A percentile compares a stretch with the other conserved stretches of the same genome.
These are phyloP conservation scores for Fusarium foetens DNA, from an alignment of 2,329 filamentous ascomycete species.

Conservation along the genomic window DNA sequence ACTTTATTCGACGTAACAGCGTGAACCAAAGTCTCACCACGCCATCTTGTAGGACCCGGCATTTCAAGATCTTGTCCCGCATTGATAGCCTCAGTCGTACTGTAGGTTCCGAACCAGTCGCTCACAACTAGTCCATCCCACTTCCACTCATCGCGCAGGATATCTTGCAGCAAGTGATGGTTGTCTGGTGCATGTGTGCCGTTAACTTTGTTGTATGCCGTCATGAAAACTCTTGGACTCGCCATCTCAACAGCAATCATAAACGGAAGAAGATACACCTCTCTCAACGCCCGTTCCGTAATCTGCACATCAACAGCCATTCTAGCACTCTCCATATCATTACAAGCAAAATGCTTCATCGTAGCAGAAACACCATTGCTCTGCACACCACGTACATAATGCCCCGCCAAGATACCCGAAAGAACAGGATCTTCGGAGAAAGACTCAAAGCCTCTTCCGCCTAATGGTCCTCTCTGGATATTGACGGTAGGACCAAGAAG, in stretches of 20 bases:
- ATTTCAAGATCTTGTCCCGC: conserved; percentile 4
- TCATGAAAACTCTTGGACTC: neutral
- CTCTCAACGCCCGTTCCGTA: neutral
- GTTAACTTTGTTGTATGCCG: neutral
- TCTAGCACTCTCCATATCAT: conserved; percentile 25
- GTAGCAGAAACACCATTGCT: conserved; percentile 12
- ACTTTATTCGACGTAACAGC: neutral
- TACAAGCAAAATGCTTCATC: conserved; percentile 27
- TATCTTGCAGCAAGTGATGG: neutral
- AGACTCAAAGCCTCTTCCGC: conserved; percentile 1
- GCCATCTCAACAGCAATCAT: conserved; percentile 6
- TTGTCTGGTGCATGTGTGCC: neutral
- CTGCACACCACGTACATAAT: conserved; percentile 9
- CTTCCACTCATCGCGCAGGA: conserved; percentile 2
- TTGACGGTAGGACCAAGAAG: neutral
- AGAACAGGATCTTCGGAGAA: neutral
- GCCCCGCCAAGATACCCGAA: neutral
- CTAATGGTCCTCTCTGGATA: neutral
- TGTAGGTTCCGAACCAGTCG: neutral
- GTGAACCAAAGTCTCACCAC: neutral
- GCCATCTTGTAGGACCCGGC: neutral
- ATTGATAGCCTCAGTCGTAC: neutral
- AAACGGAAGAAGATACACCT: conserved; percentile 3
- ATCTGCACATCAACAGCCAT: conserved; percentile 18
- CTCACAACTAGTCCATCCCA: neutral